These are phyloP conservation scores for Metschnikowia shivogae DNA, from an alignment of 805 yeast species.

Conservation along the genomic window DNA sequence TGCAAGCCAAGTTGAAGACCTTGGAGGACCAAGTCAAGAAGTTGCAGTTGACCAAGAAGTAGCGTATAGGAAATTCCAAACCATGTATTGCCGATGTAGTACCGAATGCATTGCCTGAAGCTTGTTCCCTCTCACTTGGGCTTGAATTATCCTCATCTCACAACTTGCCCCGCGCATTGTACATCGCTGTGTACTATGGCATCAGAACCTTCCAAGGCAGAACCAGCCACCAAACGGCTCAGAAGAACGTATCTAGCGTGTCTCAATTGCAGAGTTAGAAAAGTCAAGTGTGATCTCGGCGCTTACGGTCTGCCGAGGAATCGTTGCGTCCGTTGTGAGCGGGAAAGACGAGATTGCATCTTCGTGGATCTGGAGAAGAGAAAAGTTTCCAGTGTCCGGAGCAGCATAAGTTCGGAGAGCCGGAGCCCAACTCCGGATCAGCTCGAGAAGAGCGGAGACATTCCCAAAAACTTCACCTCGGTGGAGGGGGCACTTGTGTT, in stretches of 20 bases:
- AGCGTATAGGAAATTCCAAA: slow-evolving; percentile 1
- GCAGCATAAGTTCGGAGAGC: not conserved
- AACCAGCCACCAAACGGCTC: slow-evolving; percentile 28
- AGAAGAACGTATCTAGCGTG: slow-evolving; percentile 79
- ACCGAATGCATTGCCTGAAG: not conserved
- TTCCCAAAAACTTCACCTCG: slow-evolving; percentile 32
- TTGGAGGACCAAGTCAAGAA: slow-evolving; percentile 73
- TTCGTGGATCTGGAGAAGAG: slow-evolving; percentile 40
- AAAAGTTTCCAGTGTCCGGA: slow-evolving; percentile 6
- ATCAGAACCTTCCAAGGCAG: not conserved
- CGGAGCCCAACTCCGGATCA: not conserved
- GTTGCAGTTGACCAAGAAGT: slow-evolving; percentile 39
- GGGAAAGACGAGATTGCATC: slow-evolving; percentile 80
- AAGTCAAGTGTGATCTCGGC: slow-evolving; percentile 84
- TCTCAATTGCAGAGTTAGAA: slow-evolving; percentile 75
- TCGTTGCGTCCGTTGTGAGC: slow-evolving; percentile 78
- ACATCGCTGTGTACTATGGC: not conserved
- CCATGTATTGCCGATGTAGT: not conserved
- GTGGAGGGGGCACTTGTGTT: slow-evolving; percentile 64
- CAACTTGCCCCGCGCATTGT: no score
- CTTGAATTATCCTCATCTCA: no score
- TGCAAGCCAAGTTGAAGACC: slow-evolving; percentile 70
- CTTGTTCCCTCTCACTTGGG: not conserved
- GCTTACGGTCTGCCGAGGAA: slow-evolving; percentile 63
- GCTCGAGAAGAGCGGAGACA: not conserved